A percentile compares a stretch with the other conserved stretches of the same genome.
Conservation (phyloP, 441 rosid genomes). For the Erodium texanum region DNA sequence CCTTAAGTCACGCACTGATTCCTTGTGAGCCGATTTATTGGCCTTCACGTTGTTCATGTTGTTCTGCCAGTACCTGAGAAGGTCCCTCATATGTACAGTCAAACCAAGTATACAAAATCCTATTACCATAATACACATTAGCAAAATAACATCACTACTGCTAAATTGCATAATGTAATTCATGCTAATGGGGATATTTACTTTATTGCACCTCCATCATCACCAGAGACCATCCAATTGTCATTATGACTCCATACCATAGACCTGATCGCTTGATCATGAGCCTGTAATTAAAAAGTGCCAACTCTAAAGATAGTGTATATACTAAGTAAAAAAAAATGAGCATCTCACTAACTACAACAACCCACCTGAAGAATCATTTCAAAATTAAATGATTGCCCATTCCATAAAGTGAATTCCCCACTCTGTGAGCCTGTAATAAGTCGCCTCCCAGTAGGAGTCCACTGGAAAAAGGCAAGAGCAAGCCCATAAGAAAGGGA, state of each 20-base stretch:
- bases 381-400: slow-evolving; percentile 93
- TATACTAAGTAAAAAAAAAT: slow-evolving; percentile 10
- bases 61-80: slow-evolving; percentile 88
- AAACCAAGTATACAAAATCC: background rate
- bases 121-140: background rate
- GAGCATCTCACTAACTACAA: slow-evolving; percentile 8
- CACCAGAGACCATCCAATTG: slow-evolving; percentile 97
- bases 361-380: slow-evolving; percentile 83
- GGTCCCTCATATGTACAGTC: slow-evolving; percentile 7
- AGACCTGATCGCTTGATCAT: slow-evolving; percentile 96
- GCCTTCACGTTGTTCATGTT: slow-evolving; percentile 97
- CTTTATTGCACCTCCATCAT: slow-evolving; percentile 93
- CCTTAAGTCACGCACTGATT: slow-evolving; percentile 91
- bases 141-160: background rate
- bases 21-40: slow-evolving; percentile 91
- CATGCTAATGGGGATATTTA: slow-evolving; percentile 24
- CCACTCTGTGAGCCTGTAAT: slow-evolving; percentile 97
- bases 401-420: slow-evolving; percentile 97
- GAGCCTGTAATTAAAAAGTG: slow-evolving; percentile 51
- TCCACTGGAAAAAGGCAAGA: slow-evolving; percentile 56
- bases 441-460: slow-evolving; percentile 91
- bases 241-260: slow-evolving; percentile 98
- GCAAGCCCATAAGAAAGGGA: slow-evolving; percentile 18
- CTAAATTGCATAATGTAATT: background rate
- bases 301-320: slow-evolving; percentile 13